Percentiles rank a stretch among this genome's conserved stretches.
Conservation (phyloP, 1,284 basidiomycete genomes). For the Sanghuangporus weigelae region DNA sequence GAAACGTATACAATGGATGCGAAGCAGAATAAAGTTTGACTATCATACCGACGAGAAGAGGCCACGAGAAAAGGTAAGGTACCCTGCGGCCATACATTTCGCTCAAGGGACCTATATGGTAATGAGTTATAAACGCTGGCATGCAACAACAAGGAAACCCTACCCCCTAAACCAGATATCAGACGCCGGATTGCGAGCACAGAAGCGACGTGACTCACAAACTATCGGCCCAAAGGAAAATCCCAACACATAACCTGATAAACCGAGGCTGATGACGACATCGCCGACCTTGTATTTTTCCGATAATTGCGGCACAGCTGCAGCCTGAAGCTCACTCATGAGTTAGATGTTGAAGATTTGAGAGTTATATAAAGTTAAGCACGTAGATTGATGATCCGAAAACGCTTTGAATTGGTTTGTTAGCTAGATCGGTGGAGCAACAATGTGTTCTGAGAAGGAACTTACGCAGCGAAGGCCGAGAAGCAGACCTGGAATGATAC, state of each 20-base stretch:
- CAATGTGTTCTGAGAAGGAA: not conserved
- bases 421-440: not conserved
- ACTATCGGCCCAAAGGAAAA: constrained; percentile 25
- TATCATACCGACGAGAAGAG: constrained; percentile 22
- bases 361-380: constrained; percentile 8
- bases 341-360: not conserved
- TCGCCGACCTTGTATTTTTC: constrained; percentile 20
- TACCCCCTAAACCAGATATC: constrained; percentile 23
- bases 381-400: constrained; percentile 25
- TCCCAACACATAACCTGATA: constrained; percentile 26
- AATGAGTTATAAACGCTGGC: no score
- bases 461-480: constrained; percentile 19
- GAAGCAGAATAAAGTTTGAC: not conserved
- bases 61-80: constrained; percentile 24
- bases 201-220: constrained; percentile 19
- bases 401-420: constrained; percentile 1
- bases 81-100: constrained; percentile 24
- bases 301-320: constrained; percentile 23
- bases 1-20: not conserved
- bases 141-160: not conserved
- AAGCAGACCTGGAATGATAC: constrained; percentile 16
- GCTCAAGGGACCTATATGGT: constrained; percentile 23
- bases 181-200: not conserved
- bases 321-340: constrained; percentile 19
- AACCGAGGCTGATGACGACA: constrained; percentile 22